Percentiles rank a stretch among this genome's conserved stretches.
Conservation (phyloP, 2,329 filamentous ascomycete genomes). For the Fusarium pseudoanthophilum region DNA sequence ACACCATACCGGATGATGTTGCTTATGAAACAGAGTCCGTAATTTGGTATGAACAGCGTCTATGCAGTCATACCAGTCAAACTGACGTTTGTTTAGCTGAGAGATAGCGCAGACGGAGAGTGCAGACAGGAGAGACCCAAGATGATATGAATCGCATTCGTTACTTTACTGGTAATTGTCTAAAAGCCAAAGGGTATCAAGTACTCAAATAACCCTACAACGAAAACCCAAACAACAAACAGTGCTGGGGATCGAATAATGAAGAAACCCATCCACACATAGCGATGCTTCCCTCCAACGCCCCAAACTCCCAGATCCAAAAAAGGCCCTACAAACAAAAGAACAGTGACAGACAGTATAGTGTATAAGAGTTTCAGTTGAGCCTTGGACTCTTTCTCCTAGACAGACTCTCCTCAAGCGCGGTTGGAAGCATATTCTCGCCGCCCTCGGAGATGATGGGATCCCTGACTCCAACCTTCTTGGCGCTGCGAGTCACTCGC, state of each 20-base stretch:
- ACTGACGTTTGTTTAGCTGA: neutral
- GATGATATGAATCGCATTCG: slow-evolving; percentile 23
- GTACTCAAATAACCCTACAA: slow-evolving; percentile 48
- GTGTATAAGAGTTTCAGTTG: slow-evolving; percentile 42
- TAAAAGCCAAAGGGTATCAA: slow-evolving; percentile 50
- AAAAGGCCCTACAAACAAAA: neutral
- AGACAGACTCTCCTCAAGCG: slow-evolving; percentile 58
- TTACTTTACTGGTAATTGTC: slow-evolving; percentile 23
- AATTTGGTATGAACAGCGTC: accelerated
- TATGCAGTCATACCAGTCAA: no score
- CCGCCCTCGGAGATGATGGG: slow-evolving; percentile 56
- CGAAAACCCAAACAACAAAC: slow-evolving; percentile 15
- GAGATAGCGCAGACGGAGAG: neutral
- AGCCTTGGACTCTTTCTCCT: slow-evolving; percentile 67
- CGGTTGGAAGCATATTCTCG: slow-evolving; percentile 61
- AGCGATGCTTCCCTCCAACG: slow-evolving; percentile 14
- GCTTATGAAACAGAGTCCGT: accelerated
- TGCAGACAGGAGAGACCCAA: neutral
- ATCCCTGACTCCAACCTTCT: slow-evolving; percentile 42
- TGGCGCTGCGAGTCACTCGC: slow-evolving; percentile 50
- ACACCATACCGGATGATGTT: slow-evolving; percentile 45
- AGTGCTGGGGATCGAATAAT: slow-evolving; percentile 22
- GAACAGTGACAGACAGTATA: neutral
- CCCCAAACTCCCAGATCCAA: slow-evolving; percentile 34
- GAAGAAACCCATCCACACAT: slow-evolving; percentile 5